Evolutionary conservation across 257 asterid genomes (phyloP).

Genomic region (Jacaranda mimosifolia): DNA sequence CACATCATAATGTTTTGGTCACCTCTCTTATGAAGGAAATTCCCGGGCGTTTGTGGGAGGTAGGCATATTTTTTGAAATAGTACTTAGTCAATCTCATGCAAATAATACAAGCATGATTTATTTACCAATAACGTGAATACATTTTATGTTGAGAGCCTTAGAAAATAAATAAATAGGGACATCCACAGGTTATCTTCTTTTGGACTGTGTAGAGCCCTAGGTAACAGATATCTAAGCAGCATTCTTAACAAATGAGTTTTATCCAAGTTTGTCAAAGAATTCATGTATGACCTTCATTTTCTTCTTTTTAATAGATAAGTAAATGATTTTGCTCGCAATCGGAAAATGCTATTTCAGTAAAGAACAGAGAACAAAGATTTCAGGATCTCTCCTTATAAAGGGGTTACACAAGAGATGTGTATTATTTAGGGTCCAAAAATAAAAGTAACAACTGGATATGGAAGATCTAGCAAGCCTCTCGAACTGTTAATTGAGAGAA

Average conservation of each 20-base stretch:
- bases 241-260: background rate
- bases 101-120: constrained; percentile 28
- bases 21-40: constrained; percentile 87
- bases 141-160: constrained; percentile 9
- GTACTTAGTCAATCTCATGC: constrained; percentile 12
- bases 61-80: constrained; percentile 41
- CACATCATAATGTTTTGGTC: constrained; percentile 76
- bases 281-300: background rate
- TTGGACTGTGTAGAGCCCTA: no score
- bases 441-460: constrained; percentile 9
- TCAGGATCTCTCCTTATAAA: constrained; percentile 1
- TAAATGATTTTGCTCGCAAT: constrained; percentile 26
- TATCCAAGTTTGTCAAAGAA: background rate
- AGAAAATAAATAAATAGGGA: background rate
- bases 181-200: background rate
- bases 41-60: constrained; percentile 99
- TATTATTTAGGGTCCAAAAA: background rate
- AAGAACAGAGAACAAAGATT: background rate
- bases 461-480: constrained; percentile 10
- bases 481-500: background rate
- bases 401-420: background rate
- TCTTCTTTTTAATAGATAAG: background rate
- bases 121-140: constrained; percentile 5
- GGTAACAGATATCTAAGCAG: background rate
- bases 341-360: constrained; percentile 16